A percentile compares a stretch with the other conserved stretches of the same genome.
Conservation (phyloP, 1,284 basidiomycete species). For the Ustilago trichophora region DNA sequence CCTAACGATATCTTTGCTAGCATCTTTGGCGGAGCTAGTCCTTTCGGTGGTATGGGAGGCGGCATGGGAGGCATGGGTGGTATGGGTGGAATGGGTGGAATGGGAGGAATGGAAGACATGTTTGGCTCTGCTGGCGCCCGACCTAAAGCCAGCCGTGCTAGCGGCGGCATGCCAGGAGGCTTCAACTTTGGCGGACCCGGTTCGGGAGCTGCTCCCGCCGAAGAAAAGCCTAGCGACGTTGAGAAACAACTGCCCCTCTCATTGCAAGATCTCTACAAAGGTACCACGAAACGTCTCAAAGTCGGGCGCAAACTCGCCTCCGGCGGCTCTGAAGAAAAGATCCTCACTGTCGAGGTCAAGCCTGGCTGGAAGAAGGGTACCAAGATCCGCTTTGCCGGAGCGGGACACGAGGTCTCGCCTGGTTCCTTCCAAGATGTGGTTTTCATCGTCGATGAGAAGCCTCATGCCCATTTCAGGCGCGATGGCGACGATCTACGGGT, state of each 20-base stretch:
- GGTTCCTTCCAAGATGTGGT: slow-evolving; percentile 62
- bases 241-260: slow-evolving; percentile 84
- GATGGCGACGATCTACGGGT: slow-evolving; percentile 61
- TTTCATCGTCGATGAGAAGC: slow-evolving; percentile 65
- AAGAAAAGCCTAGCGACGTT: slow-evolving; percentile 72
- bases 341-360: slow-evolving; percentile 70
- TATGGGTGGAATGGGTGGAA: slow-evolving; percentile 57
- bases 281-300: slow-evolving; percentile 88
- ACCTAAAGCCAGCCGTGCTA: slow-evolving; percentile 10
- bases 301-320: slow-evolving; percentile 78
- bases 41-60: slow-evolving; percentile 40
- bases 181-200: slow-evolving; percentile 19
- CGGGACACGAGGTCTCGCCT: slow-evolving; percentile 61
- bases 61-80: slow-evolving; percentile 53
- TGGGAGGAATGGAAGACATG: too few species aligned
- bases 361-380: slow-evolving; percentile 66
- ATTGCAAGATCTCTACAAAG: slow-evolving; percentile 89
- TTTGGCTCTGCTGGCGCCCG: slow-evolving; percentile 50
- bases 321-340: slow-evolving; percentile 85
- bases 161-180: slow-evolving; percentile 44
- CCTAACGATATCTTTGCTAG: slow-evolving; percentile 91
- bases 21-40: slow-evolving; percentile 61
- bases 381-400: slow-evolving; percentile 63
- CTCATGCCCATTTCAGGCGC: slow-evolving; percentile 54
- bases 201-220: not conserved